Base-by-base conservation (phyloP, 2,329 filamentous ascomycete genomes). In the Fusarium pininemorale region DNA sequence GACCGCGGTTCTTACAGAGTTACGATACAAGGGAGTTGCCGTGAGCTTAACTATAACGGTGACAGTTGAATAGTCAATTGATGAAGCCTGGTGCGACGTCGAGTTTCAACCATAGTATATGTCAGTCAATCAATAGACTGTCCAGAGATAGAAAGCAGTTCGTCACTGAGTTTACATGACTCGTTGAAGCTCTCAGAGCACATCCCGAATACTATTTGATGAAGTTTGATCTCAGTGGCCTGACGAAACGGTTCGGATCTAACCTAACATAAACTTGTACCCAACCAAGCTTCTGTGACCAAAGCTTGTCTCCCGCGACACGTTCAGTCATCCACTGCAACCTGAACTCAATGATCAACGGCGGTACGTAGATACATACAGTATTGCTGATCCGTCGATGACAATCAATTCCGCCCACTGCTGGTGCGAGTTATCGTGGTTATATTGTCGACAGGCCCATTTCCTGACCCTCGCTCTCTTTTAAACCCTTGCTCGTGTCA, bases 221-320 rank as follows among this genome's bases (percentile, higher is more conserved):
- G 13, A 26, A n/a, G 10, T 26, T 48, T 18, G 22, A 35, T 28
- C 32, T 37, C 41, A 37, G 30, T 51, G 56, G 24, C 56, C 42
- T 58, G 47, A 55, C 39, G 47, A 61, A 61, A 61, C 47, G 47
- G 53, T 26, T 67, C 44, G 62, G 62, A 50, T 67, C 51, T 66
- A 59, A 50, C 62, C 62, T 59, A 28, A 30, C 47, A 35, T 53
- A 48, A 32, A 30, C 58, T 63, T 41, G 48, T 38, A n/a, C 24
- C 42, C 20, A 56, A 44, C 63, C 51, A 69, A 69, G 65, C 42
- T 69, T 69, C 55, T 63, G 53, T 32, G n/a, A 63, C 28, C 38
- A 69, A 63, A 63, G 64, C 66, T 69, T 69, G 66, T 69, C 66
- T 37, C 38, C 10, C 37, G 38, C n/a, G 32, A 68, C 63, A 62